Evolutionary conservation across 2,329 filamentous ascomycete genomes (phyloP).

Genomic region (Sporothrix variecibatus): DNA sequence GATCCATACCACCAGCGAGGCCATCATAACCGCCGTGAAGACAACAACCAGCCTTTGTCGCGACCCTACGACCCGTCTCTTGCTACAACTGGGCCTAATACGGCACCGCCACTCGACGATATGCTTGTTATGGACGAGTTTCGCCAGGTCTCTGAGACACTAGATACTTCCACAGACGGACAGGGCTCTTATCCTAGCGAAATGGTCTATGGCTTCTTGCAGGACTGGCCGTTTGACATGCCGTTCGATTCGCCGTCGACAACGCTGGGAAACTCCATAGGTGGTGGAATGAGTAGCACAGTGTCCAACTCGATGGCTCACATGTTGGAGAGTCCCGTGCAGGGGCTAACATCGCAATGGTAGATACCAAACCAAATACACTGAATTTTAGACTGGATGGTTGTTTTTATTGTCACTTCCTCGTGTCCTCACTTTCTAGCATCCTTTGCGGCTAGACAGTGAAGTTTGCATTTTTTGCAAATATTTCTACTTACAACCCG

Average conservation of each 20-base stretch:
- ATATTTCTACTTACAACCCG: too few relatives aligned
- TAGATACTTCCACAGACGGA: neutral
- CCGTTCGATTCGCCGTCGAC: neutral
- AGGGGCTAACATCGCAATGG: neutral
- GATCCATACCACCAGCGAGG: neutral
- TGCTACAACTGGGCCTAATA: neutral
- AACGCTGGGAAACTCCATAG: neutral
- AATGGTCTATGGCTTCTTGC: neutral
- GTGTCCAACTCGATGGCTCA: neutral
- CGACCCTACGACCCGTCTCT: neutral
- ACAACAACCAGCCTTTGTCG: neutral
- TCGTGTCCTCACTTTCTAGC: too few relatives aligned
- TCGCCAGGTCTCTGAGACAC: neutral
- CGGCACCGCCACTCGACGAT: neutral
- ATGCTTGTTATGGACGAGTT: constrained; percentile 5
- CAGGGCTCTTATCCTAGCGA: neutral
- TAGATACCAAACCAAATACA: neutral
- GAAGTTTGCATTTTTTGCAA: too few relatives aligned
- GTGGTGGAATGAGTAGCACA: neutral
- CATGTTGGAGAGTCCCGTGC: neutral
- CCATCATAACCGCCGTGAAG: neutral
- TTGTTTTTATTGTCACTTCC: too few relatives aligned
- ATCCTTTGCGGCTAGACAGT: too few relatives aligned
- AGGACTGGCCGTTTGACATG: constrained; percentile 2
- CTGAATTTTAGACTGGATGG: too few relatives aligned